phyloP scores from a whole-genome alignment of 192 early-diverging fungal genomes.

The Backusella sp. region DNA sequence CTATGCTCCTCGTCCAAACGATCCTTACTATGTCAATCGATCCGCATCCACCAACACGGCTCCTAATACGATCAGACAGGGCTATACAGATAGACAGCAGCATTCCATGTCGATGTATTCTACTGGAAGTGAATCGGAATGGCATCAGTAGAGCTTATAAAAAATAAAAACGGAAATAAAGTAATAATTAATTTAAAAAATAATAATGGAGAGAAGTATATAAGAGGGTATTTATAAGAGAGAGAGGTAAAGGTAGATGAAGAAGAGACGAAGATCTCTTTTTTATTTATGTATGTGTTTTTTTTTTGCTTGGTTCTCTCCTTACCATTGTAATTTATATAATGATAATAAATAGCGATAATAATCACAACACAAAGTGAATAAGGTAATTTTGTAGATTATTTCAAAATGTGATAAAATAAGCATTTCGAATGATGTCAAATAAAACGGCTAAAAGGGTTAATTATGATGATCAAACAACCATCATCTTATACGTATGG shows the following conservation, averaged over 20 bases:
- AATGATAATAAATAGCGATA: no score
- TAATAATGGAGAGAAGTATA: background rate
- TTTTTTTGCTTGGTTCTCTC: no score
- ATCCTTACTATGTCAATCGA: constrained; percentile 1
- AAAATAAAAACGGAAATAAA: background rate
- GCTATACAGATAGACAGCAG: constrained; percentile 8
- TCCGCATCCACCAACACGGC: background rate
- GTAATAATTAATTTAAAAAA: background rate
- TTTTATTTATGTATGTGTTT: no score
- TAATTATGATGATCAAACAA: background rate
- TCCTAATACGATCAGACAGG: background rate
- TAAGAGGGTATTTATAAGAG: no score
- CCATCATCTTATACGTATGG: background rate
- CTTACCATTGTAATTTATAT: no score
- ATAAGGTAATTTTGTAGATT: no score
- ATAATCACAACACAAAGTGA: no score
- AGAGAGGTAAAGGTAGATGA: no score
- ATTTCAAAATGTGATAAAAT: no score
- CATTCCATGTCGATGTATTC: constrained; percentile 17
- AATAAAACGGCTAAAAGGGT: background rate
- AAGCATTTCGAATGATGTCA: background rate
- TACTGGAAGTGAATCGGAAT: constrained; percentile 7
- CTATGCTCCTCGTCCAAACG: background rate
- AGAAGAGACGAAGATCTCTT: no score
- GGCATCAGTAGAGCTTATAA: background rate